These are phyloP conservation scores for Mucor lusitanicus DNA, from an alignment of 371 early-diverging fungal species.

Conservation along the genomic window DNA sequence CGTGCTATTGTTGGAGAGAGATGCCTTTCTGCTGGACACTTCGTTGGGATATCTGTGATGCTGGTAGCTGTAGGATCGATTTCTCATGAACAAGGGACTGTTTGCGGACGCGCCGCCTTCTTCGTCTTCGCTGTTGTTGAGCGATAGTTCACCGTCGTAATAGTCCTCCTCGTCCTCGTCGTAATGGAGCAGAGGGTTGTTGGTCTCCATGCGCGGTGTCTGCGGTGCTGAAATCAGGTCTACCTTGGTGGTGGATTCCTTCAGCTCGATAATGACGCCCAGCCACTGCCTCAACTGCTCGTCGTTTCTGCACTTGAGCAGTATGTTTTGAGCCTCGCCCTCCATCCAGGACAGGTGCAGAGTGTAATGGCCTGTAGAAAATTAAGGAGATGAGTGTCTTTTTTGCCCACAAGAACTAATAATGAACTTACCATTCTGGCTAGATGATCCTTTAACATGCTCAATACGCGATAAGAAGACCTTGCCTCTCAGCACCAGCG, in stretches of 20 bases:
- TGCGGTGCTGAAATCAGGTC: slow-evolving; percentile 20
- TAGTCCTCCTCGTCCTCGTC: slow-evolving; percentile 34
- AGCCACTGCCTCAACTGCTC: slow-evolving; percentile 90
- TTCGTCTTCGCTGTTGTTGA: slow-evolving; percentile 21
- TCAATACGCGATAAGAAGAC: slow-evolving; percentile 79
- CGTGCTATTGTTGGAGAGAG: slow-evolving; percentile 1
- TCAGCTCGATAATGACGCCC: slow-evolving; percentile 60
- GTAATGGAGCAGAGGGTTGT: slow-evolving; percentile 16
- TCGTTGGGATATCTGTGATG: slow-evolving; percentile 14
- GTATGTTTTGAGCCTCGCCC: slow-evolving; percentile 75
- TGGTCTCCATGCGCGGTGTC: slow-evolving; percentile 19
- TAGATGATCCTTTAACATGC: slow-evolving; percentile 72
- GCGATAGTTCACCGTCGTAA: not conserved
- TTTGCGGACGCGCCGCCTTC: not conserved
- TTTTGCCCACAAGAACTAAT: no score
- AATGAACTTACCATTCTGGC: slow-evolving; percentile 46
- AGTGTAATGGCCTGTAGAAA: slow-evolving; percentile 29
- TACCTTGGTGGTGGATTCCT: slow-evolving; percentile 38
- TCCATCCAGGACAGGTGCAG: slow-evolving; percentile 42
- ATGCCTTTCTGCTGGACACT: slow-evolving; percentile 12
- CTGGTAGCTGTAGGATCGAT: slow-evolving; percentile 21
- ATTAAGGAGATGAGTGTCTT: not conserved
- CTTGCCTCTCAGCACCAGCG: slow-evolving; percentile 74
- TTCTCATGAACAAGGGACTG: slow-evolving; percentile 5
- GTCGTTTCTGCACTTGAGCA: slow-evolving; percentile 84